Evolutionary conservation across 2,329 filamentous ascomycete genomes (phyloP).

Genomic region (Emydomyces testavorans): DNA sequence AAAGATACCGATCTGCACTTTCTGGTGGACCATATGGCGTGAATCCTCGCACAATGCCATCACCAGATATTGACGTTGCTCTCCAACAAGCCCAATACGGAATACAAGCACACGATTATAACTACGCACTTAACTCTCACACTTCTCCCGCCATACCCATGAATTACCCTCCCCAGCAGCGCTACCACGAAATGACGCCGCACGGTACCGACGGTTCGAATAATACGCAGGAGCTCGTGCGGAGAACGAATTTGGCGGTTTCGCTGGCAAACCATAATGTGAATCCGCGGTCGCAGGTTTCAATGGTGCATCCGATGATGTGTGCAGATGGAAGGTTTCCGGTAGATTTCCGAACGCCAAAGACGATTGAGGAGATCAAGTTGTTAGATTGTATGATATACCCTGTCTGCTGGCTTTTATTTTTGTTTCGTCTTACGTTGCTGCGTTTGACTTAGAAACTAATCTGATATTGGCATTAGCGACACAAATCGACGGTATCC

Average conservation of each 20-base stretch:
- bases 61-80: constrained; percentile 18
- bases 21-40: constrained; percentile 15
- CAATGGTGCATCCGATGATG: constrained; percentile 20
- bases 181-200: constrained; percentile 6
- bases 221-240: constrained; percentile 14
- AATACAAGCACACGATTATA: constrained; percentile 15
- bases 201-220: neutral
- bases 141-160: neutral
- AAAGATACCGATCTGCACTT: constrained; percentile 15
- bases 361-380: constrained; percentile 18
- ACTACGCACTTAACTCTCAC: constrained; percentile 1
- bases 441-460: neutral
- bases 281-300: constrained; percentile 16
- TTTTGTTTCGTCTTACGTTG: neutral
- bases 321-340: constrained; percentile 20
- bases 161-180: constrained; percentile 5
- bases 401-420: neutral
- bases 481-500: constrained; percentile 21
- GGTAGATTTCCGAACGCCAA: constrained; percentile 18
- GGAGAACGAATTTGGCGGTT: constrained; percentile 19
- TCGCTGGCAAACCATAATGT: constrained; percentile 19
- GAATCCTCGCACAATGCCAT: constrained; percentile 16
- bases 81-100: constrained; percentile 18
- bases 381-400: constrained; percentile 19
- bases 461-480: constrained; percentile 12